These are phyloP conservation scores for Oxalis stricta DNA, from an alignment of 441 rosid genomes.

Conservation along the genomic window DNA sequence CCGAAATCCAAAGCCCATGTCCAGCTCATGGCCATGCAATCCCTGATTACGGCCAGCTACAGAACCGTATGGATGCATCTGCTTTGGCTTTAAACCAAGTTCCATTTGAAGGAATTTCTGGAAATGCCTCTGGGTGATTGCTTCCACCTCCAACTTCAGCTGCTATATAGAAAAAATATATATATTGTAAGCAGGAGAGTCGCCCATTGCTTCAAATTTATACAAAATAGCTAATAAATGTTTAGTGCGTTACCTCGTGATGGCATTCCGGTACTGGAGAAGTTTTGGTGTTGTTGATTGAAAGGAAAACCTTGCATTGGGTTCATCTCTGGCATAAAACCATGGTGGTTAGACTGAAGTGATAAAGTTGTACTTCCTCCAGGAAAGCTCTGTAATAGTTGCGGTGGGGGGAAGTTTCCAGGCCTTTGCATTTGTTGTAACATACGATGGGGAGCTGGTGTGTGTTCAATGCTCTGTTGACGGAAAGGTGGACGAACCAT, in stretches of 20 bases:
- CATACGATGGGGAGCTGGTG: conserved; percentile 37
- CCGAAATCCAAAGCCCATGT: conserved; percentile 61
- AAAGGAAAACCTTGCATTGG: conserved; percentile 55
- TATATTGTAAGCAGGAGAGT: neutral
- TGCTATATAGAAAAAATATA: conserved; percentile 15
- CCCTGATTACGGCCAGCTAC: conserved; percentile 42
- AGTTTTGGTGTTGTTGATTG: conserved; percentile 50
- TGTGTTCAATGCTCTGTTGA: conserved; percentile 37
- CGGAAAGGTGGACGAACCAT: conserved; percentile 58
- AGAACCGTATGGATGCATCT: conserved; percentile 30
- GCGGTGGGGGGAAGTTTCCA: conserved; percentile 48
- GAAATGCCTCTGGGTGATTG: conserved; percentile 55
- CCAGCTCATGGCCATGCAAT: conserved; percentile 52
- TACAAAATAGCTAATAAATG: too few species aligned
- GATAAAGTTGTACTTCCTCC: conserved; percentile 28
- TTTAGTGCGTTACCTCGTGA: conserved; percentile 30
- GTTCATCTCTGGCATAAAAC: conserved; percentile 42
- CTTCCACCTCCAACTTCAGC: conserved; percentile 30
- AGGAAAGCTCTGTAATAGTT: conserved; percentile 43
- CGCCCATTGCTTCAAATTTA: too few species aligned
- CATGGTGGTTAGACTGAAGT: conserved; percentile 48
- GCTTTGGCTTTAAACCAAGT: conserved; percentile 54
- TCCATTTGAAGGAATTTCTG: conserved; percentile 78
- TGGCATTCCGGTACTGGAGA: conserved; percentile 32
- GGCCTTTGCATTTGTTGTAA: conserved; percentile 57